These are phyloP conservation scores for Backusella macrospora DNA, from an alignment of 192 early-diverging fungal genomes.

Conservation along the genomic window DNA sequence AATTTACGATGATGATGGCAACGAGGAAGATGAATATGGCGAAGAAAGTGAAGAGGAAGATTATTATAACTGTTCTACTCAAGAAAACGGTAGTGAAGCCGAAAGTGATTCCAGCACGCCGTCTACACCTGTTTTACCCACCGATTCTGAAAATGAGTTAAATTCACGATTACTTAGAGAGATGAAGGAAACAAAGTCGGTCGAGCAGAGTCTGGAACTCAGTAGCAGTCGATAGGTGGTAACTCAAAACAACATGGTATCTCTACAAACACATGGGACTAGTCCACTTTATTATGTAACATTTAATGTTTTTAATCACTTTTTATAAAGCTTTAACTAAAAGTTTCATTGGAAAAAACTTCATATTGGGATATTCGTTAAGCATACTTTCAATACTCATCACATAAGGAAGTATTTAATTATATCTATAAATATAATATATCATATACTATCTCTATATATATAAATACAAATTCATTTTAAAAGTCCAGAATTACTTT, in stretches of 20 bases:
- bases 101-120: slow-evolving; percentile 18
- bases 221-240: background rate
- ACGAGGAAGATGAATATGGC: background rate
- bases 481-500: too few relatives aligned
- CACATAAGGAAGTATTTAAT: too few relatives aligned
- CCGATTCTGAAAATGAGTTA: background rate
- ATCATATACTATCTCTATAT: too few relatives aligned
- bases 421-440: too few relatives aligned
- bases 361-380: too few relatives aligned
- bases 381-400: too few relatives aligned
- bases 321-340: background rate
- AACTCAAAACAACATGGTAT: background rate
- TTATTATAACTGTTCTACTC: background rate
- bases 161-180: background rate
- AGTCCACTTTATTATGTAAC: background rate
- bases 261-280: background rate
- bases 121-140: slow-evolving; percentile 4
- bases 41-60: background rate
- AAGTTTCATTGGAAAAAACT: background rate
- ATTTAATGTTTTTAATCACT: background rate
- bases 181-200: background rate
- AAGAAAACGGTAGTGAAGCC: background rate
- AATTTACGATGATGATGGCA: background rate
- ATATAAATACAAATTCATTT: too few relatives aligned
- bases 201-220: slow-evolving; percentile 9